Percentiles rank a stretch among this genome's conserved stretches.
Conservation (phyloP, 129 eudicot species). For the Pittosporum tobira region DNA sequence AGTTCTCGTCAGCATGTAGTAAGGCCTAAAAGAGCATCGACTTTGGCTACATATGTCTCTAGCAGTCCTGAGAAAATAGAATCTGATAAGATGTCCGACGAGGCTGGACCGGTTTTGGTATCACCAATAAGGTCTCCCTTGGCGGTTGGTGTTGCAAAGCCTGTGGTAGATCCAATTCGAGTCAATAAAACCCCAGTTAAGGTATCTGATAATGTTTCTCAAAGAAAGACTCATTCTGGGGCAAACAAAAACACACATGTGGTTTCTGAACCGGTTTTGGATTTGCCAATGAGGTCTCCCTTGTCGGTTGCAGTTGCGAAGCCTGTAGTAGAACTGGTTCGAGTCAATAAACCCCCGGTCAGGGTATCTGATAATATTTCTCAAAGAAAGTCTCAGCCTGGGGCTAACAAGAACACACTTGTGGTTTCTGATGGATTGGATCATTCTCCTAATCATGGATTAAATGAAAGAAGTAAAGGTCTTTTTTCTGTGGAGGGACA, state of each 20-base stretch:
- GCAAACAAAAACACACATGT: slow-evolving; percentile 23
- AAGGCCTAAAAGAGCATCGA: slow-evolving; percentile 13
- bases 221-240: slow-evolving; percentile 38
- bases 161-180: slow-evolving; percentile 28
- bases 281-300: slow-evolving; percentile 58
- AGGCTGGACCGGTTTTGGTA: slow-evolving; percentile 25
- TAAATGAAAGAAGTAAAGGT: slow-evolving; percentile 40
- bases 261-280: slow-evolving; percentile 12
- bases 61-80: slow-evolving; percentile 33
- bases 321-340: slow-evolving; percentile 26
- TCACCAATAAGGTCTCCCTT: slow-evolving; percentile 59
- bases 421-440: slow-evolving; percentile 23
- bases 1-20: slow-evolving; percentile 29
- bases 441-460: slow-evolving; percentile 25
- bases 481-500: slow-evolving; percentile 41
- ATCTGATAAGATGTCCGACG: slow-evolving; percentile 28
- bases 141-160: slow-evolving; percentile 9
- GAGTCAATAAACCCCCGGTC: slow-evolving; percentile 23
- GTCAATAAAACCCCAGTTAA: slow-evolving; percentile 30
- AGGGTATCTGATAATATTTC: slow-evolving; percentile 32
- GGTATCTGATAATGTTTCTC: slow-evolving; percentile 27
- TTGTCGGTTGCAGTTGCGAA: slow-evolving; percentile 8
- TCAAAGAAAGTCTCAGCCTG: slow-evolving; percentile 41
- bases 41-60: slow-evolving; percentile 1
- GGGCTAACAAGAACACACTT: slow-evolving; percentile 21